Percentiles rank a stretch among this genome's conserved stretches.
Evolutionary conservation across 176 grass and related monocot genomes (phyloP).

Genomic region (Alopecurus myosuroides): DNA sequence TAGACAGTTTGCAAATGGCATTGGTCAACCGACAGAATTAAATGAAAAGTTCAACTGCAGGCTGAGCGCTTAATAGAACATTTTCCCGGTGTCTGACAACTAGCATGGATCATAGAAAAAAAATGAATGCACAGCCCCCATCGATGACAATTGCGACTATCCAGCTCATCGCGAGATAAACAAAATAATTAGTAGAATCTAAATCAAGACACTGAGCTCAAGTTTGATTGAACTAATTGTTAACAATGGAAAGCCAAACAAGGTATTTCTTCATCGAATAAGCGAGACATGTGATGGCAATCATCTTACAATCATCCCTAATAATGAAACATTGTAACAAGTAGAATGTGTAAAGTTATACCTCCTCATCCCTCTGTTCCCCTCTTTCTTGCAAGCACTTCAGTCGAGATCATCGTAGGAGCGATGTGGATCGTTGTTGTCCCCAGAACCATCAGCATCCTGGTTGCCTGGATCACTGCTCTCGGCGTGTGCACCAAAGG

Average conservation of each 20-base stretch:
- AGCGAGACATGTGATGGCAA: background rate
- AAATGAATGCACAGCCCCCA: background rate
- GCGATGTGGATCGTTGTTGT: background rate
- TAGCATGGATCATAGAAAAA: background rate
- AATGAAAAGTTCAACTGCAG: background rate
- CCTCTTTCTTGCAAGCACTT: conserved; percentile 3
- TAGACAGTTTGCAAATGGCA: background rate
- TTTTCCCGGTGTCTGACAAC: background rate
- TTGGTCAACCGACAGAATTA: background rate
- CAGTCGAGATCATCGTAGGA: conserved; percentile 83
- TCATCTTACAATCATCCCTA: conserved; percentile 5
- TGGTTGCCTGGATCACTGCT: conserved; percentile 30
- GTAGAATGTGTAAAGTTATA: background rate
- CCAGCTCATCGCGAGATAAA: background rate
- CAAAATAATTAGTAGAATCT: background rate
- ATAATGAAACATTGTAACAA: background rate
- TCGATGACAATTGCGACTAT: background rate
- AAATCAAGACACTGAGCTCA: background rate
- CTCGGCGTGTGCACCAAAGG: conserved; percentile 30
- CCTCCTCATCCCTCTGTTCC: conserved; percentile 25
- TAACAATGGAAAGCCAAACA: background rate
- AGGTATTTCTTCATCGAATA: background rate
- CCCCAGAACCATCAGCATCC: conserved; percentile 20
- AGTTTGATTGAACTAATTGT: background rate
- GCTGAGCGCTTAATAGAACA: background rate